These are phyloP conservation scores for Cylindricascospora bacillispora DNA, from an alignment of 1,139 yeast species.

Conservation along the genomic window DNA sequence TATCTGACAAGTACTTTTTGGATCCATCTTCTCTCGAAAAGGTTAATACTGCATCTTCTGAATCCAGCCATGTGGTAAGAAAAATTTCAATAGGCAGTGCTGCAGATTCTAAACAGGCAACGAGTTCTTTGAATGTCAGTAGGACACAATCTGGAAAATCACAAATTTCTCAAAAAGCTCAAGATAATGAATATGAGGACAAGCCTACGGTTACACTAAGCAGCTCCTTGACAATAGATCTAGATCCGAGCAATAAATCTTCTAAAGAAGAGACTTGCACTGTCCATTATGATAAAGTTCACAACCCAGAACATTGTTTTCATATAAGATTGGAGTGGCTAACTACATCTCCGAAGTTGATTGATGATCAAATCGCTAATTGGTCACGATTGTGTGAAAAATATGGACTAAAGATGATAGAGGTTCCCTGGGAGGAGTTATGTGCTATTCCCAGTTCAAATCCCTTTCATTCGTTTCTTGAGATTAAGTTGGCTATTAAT, in stretches of 20 bases:
- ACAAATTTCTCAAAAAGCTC: neutral
- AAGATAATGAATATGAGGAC: neutral
- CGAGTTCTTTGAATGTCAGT: neutral
- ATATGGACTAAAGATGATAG: constrained; percentile 79
- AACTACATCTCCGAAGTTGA: constrained; percentile 74
- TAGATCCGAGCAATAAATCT: constrained; percentile 63
- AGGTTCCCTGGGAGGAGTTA: constrained; percentile 83
- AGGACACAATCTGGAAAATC: neutral
- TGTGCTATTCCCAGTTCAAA: constrained; percentile 62
- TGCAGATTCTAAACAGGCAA: constrained; percentile 2
- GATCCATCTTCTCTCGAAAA: constrained; percentile 6
- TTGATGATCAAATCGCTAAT: constrained; percentile 74
- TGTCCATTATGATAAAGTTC: constrained; percentile 84
- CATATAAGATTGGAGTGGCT: constrained; percentile 90
- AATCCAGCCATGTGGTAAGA: constrained; percentile 1
- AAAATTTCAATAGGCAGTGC: constrained; percentile 5
- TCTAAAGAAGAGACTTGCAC: constrained; percentile 66
- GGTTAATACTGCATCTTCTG: constrained; percentile 4
- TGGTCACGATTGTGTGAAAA: constrained; percentile 79
- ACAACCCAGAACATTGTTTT: constrained; percentile 90
- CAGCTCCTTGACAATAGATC: constrained; percentile 52
- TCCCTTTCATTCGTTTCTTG: constrained; percentile 83
- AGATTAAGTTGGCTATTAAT: constrained; percentile 46
- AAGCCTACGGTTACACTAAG: constrained; percentile 25
- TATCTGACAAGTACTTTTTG: constrained; percentile 43